Percentiles rank a stretch among this genome's conserved stretches.
These are phyloP conservation scores for Paramecium primaurelia DNA, from an alignment of 73 alveolate species.

Conservation along the genomic window DNA sequence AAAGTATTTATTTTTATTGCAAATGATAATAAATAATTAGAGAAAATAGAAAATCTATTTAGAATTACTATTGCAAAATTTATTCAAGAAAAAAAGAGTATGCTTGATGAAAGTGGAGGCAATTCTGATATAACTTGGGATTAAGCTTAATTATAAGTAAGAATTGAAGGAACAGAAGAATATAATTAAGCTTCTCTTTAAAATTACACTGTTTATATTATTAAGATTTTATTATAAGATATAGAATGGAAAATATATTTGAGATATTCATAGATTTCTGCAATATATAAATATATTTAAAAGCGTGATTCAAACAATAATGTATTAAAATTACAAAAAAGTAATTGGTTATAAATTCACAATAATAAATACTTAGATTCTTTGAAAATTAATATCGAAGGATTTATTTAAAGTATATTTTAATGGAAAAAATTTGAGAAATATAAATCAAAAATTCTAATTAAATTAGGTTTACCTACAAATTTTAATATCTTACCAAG, in stretches of 20 bases:
- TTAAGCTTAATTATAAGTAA: neutral
- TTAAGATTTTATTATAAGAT: neutral
- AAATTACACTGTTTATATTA: neutral
- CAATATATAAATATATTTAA: neutral
- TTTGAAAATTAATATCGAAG: neutral
- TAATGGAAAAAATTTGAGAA: neutral
- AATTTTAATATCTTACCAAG: neutral
- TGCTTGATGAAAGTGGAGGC: neutral
- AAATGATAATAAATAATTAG: neutral
- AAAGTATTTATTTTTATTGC: neutral
- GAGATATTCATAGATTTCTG: neutral
- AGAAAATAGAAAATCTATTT: neutral
- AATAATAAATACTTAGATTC: conserved; percentile 9
- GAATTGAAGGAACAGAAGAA: conserved; percentile 21
- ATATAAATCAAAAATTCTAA: neutral
- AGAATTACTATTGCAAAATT: neutral
- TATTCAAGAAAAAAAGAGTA: neutral
- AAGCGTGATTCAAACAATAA: neutral
- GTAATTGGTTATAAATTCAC: neutral
- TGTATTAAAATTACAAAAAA: neutral
- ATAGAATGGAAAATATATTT: neutral
- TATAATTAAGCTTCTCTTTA: neutral
- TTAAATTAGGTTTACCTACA: neutral
- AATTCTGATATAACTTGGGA: neutral
- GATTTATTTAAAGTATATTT: neutral